Percentiles rank a stretch among this genome's conserved stretches.
Conservation (phyloP, 495 filamentous ascomycete genomes). For the Tuber magnatum region DNA sequence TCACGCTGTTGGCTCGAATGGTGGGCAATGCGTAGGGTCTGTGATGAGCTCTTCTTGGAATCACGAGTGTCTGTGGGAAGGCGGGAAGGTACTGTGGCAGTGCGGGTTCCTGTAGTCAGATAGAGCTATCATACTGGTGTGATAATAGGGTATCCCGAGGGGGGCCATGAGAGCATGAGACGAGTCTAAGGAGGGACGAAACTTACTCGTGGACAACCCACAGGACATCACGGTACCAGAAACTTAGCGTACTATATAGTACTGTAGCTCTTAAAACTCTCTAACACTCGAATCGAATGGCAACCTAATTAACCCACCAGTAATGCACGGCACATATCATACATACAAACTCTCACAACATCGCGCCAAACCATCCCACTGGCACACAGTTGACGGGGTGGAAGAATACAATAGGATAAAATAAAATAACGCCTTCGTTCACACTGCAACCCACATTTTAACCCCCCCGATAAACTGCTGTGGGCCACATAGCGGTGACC, state of each 20-base stretch:
- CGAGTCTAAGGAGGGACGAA: neutral
- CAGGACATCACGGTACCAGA: neutral
- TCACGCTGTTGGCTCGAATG: neutral
- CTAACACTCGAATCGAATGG: neutral
- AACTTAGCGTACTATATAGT: neutral
- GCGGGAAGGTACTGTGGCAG: no score
- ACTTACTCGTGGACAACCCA: neutral
- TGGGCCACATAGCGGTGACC: neutral
- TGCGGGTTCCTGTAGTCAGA: no score
- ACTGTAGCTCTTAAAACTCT: neutral
- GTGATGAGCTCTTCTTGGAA: neutral
- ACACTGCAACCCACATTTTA: neutral
- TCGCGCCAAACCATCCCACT: neutral
- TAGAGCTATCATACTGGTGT: no score
- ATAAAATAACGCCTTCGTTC: neutral
- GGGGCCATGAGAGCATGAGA: neutral
- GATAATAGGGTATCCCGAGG: no score
- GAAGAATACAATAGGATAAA: neutral
- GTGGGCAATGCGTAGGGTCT: no score
- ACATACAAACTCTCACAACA: neutral
- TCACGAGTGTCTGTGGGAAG: neutral
- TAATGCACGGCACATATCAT: neutral
- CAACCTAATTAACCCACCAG: neutral
- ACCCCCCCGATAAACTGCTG: neutral
- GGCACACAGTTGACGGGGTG: neutral